Evolutionary conservation across 2,329 filamentous ascomycete species (phyloP).

Genomic region (Sclerotinia glacialis): DNA sequence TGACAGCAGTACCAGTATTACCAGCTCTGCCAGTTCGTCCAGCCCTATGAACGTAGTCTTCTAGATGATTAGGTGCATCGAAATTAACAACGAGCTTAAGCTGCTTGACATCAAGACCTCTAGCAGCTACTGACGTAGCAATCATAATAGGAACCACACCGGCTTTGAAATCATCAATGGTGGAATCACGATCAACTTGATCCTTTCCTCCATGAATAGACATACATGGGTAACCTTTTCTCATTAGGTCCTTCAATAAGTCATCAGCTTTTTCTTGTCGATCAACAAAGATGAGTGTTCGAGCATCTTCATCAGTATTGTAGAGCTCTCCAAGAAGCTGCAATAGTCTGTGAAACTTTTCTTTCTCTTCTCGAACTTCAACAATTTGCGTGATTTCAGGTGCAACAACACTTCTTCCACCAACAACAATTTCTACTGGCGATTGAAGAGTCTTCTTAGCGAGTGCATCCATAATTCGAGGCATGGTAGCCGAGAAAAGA

Average conservation of each 20-base stretch:
- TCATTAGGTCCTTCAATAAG: conserved; percentile 71
- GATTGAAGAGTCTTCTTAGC: conserved; percentile 84
- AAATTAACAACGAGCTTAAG: conserved; percentile 95
- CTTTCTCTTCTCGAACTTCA: conserved; percentile 76
- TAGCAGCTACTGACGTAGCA: conserved; percentile 91
- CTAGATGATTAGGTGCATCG: conserved; percentile 87
- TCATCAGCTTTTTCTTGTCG: conserved; percentile 87
- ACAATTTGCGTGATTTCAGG: conserved; percentile 93
- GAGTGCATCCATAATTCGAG: conserved; percentile 84
- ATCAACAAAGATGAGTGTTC: conserved; percentile 87
- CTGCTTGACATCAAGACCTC: conserved; percentile 93
- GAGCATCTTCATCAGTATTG: conserved; percentile 81
- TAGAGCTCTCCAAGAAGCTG: conserved; percentile 86
- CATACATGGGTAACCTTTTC: conserved; percentile 85
- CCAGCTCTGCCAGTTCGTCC: conserved; percentile 93
- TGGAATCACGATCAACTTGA: conserved; percentile 88
- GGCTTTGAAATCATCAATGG: conserved; percentile 89
- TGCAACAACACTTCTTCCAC: conserved; percentile 80
- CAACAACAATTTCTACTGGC: conserved; percentile 88
- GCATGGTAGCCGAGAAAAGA: conserved; percentile 95
- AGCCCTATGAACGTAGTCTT: conserved; percentile 94
- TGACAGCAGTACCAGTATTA: conserved; percentile 91
- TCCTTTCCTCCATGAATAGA: conserved; percentile 94
- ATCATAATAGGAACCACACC: conserved; percentile 87
- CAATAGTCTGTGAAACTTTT: conserved; percentile 80